phyloP scores from a whole-genome alignment of 2,329 filamentous ascomycete genomes.

The Aureobasidium namibiae region DNA sequence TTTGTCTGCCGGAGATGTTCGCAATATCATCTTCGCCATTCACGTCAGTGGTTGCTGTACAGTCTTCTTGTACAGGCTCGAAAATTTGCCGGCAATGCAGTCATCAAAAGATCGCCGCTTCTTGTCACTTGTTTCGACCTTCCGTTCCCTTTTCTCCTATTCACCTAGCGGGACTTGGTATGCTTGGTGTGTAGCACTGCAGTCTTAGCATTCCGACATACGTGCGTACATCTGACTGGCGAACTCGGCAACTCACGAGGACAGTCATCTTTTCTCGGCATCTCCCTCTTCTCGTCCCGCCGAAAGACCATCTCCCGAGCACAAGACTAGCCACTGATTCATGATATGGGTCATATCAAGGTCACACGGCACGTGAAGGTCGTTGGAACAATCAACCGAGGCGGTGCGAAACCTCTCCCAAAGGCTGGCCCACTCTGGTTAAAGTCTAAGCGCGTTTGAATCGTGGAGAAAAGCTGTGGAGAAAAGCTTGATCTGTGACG shows the following conservation, averaged over 20 bases:
- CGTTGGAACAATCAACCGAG: not conserved
- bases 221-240: not conserved
- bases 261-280: not conserved
- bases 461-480: conserved; percentile 11
- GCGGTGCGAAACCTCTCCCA: not conserved
- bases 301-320: not conserved
- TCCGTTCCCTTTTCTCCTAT: not conserved
- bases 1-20: not conserved
- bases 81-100: not conserved
- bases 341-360: not conserved
- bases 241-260: not conserved
- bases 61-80: not conserved
- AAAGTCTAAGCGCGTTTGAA: conserved; percentile 1
- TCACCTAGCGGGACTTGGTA: not conserved
- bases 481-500: conserved; percentile 11
- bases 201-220: not conserved
- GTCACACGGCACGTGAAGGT: conserved; percentile 5
- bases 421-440: not conserved
- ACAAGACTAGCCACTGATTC: not conserved
- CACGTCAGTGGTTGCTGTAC: not conserved
- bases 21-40: not conserved
- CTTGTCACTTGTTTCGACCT: too few relatives aligned
- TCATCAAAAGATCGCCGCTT: not conserved
- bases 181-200: conserved; percentile 5
- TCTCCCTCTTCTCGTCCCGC: not conserved